Conservation (phyloP, 169 alveolate species). For the Babesia bovis region DNA sequence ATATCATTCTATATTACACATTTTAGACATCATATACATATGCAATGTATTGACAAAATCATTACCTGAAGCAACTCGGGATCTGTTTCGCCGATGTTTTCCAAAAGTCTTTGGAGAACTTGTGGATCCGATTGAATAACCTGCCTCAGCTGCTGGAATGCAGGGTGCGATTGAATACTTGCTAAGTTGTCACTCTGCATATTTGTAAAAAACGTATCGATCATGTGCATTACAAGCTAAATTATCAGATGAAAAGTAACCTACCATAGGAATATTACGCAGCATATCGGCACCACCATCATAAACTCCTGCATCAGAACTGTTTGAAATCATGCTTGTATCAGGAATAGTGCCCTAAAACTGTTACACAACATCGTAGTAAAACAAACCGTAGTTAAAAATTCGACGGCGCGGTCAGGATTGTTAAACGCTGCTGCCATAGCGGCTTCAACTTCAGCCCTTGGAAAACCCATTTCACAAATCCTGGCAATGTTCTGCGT, state of each 20-base stretch:
- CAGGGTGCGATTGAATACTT: slow-evolving; percentile 77
- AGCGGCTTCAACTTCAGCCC: slow-evolving; percentile 85
- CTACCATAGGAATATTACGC: background rate
- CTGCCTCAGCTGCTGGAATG: slow-evolving; percentile 80
- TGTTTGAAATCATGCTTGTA: slow-evolving; percentile 10
- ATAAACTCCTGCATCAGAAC: background rate
- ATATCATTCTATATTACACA: background rate
- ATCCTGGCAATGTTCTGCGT: slow-evolving; percentile 78
- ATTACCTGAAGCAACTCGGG: slow-evolving; percentile 84
- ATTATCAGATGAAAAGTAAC: background rate
- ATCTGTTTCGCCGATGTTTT: slow-evolving; percentile 80
- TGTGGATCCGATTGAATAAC: slow-evolving; percentile 88
- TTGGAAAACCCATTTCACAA: slow-evolving; percentile 90
- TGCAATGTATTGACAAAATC: background rate
- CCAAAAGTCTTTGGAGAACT: slow-evolving; percentile 82
- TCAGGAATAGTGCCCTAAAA: slow-evolving; percentile 52
- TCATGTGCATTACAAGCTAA: background rate
- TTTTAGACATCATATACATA: background rate
- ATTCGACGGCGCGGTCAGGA: slow-evolving; percentile 95
- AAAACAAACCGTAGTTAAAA: slow-evolving; percentile 85
- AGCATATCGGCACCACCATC: background rate
- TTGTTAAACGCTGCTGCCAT: slow-evolving; percentile 93
- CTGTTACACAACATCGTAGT: background rate
- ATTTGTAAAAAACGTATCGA: background rate
- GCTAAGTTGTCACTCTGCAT: background rate